phyloP scores from a whole-genome alignment of 805 yeast genomes.

The Allodekkera sacchari region DNA sequence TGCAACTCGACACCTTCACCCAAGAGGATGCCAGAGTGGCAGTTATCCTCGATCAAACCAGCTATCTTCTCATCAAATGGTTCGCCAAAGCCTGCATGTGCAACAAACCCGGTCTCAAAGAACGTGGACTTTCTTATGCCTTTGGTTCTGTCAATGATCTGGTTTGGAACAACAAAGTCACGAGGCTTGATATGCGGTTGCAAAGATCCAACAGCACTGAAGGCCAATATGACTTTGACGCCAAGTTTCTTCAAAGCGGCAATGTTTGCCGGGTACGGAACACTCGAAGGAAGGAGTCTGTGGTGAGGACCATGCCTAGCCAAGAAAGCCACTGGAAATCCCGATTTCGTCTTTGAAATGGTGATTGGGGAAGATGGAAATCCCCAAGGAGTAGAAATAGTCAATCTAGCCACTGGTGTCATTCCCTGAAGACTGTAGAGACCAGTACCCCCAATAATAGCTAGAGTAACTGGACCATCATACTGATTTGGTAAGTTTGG shows the following conservation, averaged over 20 bases:
- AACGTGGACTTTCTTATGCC: conserved; percentile 87
- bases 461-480: conserved; percentile 65
- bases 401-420: conserved; percentile 76
- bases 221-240: conserved; percentile 82
- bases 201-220: conserved; percentile 93
- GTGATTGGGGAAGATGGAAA: conserved; percentile 91
- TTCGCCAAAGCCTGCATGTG: conserved; percentile 96
- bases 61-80: conserved; percentile 81
- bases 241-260: conserved; percentile 89
- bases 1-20: conserved; percentile 55
- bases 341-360: conserved; percentile 65
- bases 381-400: conserved; percentile 95
- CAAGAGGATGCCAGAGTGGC: conserved; percentile 43
- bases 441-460: conserved; percentile 98
- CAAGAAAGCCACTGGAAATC: conserved; percentile 85
- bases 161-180: conserved; percentile 95
- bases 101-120: conserved; percentile 89
- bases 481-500: conserved; percentile 41
- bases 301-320: conserved; percentile 94
- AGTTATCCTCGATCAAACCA: conserved; percentile 51
- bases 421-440: conserved; percentile 77
- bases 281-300: conserved; percentile 83
- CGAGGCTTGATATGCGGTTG: conserved; percentile 86
- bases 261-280: conserved; percentile 89
- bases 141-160: conserved; percentile 93